Conservation (phyloP, 805 yeast species). For the Candida yuanshanica region DNA sequence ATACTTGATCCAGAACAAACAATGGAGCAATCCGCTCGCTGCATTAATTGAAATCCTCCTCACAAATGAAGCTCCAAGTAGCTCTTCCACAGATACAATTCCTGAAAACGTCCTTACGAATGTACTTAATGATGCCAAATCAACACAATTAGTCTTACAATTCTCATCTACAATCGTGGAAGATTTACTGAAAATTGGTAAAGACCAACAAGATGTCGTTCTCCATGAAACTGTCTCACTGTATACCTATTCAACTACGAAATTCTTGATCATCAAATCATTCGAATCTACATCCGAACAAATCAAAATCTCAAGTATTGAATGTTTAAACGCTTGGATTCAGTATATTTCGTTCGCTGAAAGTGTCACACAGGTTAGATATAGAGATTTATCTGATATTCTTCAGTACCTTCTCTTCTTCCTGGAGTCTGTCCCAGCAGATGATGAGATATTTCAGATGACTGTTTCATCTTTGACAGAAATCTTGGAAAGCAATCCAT, state of each 20-base stretch:
- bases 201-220: conserved; percentile 17
- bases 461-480: conserved; percentile 15
- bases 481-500: conserved; percentile 26
- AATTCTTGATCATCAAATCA: conserved; percentile 11
- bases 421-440: conserved; percentile 7
- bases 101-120: conserved; percentile 8
- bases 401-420: conserved; percentile 12
- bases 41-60: conserved; percentile 19
- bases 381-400: conserved; percentile 17
- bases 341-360: conserved; percentile 34
- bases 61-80: conserved; percentile 9
- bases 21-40: conserved; percentile 38
- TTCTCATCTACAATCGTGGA: conserved; percentile 46
- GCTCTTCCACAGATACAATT: conserved; percentile 4
- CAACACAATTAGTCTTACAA: conserved; percentile 18
- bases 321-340: conserved; percentile 31
- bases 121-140: conserved; percentile 2
- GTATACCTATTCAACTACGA: conserved; percentile 29
- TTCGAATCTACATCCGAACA: conserved; percentile 11
- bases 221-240: conserved; percentile 35
- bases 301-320: conserved; percentile 21
- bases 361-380: conserved; percentile 16
- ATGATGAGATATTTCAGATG: conserved; percentile 8
- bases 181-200: conserved; percentile 37
- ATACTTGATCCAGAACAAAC: conserved; percentile 25